Base-by-base conservation (phyloP, 2,329 filamentous ascomycete species). In the Aureobasidium zeae region DNA sequence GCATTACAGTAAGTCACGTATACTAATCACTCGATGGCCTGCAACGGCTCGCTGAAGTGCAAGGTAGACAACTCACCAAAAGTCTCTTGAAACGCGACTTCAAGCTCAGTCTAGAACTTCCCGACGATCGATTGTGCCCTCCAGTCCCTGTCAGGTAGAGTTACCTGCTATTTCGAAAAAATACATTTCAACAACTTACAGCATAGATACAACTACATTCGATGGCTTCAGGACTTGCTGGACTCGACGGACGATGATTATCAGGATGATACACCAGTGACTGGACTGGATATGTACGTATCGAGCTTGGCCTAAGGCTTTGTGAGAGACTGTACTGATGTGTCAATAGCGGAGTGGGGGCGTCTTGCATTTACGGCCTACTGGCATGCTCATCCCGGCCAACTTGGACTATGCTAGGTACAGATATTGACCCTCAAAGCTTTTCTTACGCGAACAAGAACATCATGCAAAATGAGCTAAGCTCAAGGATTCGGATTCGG, bases 351-450 rank as follows among this genome's bases (percentile, higher is more conserved):
- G 91, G 91, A 29, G 93, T 87, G 1, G 91, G 91, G 2, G 85
- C 89, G 12, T 93, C 86, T 53, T 82, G 82, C 54, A 94, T 98
- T 53, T 98, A 96, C 57, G 83, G 88, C 2, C 73, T 96, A 1
- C 71, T 98, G 1, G 86, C 80, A 15, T 85, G 83, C 53, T 62
- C 70, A 0, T 75, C 82, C 47, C 73, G 84, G 1, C 71, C 74
- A 1, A 63, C 60, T 3, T 96, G 88, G 88, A 49, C 48, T 4
- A 61, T 64, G 55, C 55, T 58, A 45, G 67, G 59, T 16, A 65
- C 60, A 67, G 89, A 96, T 52, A 79, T 94, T 43, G 87, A 96
- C 57, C 59, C 71, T 0, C 73, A 75, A 32, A 91, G 79, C 35
- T 63, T 91, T 6, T 55, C 64, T 4, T 83, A 71, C 44, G 86